These are phyloP conservation scores for Chiua virens DNA, from an alignment of 768 basidiomycete genomes.

Conservation along the genomic window DNA sequence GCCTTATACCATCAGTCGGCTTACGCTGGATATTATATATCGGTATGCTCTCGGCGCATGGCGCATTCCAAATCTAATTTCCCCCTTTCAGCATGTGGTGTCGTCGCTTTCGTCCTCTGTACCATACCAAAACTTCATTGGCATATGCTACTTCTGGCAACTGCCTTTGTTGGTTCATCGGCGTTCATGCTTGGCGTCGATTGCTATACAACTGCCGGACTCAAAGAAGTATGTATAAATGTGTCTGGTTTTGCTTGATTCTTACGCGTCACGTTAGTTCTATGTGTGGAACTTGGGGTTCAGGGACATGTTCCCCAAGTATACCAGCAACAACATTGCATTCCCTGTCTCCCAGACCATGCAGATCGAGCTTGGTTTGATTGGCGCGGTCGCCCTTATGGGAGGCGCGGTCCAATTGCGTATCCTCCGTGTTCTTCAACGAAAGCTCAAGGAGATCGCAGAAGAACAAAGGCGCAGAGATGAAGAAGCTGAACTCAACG, in stretches of 20 bases:
- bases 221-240: slow-evolving; percentile 74
- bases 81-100: slow-evolving; percentile 54
- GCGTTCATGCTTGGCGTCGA: slow-evolving; percentile 92
- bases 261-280: slow-evolving; percentile 53
- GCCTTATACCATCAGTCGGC: slow-evolving; percentile 73
- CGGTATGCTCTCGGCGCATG: slow-evolving; percentile 44
- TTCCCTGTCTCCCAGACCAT: slow-evolving; percentile 89
- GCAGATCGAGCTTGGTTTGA: slow-evolving; percentile 90
- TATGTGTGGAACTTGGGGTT: slow-evolving; percentile 97
- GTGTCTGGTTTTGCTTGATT: background rate
- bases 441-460: slow-evolving; percentile 76
- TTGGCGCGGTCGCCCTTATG: slow-evolving; percentile 81
- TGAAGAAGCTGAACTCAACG: slow-evolving; percentile 71
- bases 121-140: slow-evolving; percentile 87
- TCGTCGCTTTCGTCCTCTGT: slow-evolving; percentile 78
- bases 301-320: slow-evolving; percentile 74
- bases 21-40: slow-evolving; percentile 90
- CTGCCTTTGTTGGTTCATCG: slow-evolving; percentile 86
- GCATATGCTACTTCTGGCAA: slow-evolving; percentile 82
- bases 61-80: slow-evolving; percentile 16
- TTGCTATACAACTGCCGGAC: slow-evolving; percentile 86
- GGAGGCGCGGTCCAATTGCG: slow-evolving; percentile 89
- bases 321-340: slow-evolving; percentile 57
- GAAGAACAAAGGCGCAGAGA: slow-evolving; percentile 72
- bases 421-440: slow-evolving; percentile 76